Base-by-base conservation (phyloP, 495 filamentous ascomycete species). In the Daldinia decipiens region DNA sequence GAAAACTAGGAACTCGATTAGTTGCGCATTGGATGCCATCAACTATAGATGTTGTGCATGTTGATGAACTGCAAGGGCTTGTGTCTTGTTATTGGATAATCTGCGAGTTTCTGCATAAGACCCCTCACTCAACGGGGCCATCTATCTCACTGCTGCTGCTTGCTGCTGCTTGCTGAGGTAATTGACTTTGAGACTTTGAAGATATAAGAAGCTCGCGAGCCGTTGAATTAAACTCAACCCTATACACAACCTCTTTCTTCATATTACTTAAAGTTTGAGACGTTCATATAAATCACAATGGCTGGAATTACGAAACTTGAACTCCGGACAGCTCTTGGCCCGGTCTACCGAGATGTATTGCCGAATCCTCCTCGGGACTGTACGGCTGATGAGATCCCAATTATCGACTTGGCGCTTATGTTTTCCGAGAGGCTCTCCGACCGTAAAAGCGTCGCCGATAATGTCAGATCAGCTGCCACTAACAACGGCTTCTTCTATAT, bases 401-500 rank as follows among this genome's bases (percentile, higher is more conserved):
- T 88, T 29, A 84, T 87, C 56, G 85, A 88, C 64, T 74, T 87
- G 4, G 56, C 74, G 1, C 64, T 67, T n/a, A 78, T 87, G 45
- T 78, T 82, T 64, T 79, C 78, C 0, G 69, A 77, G 21, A 70
- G 74, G 1, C 43, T 81, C 0, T 70, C 79, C 39, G 79, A 79
- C 24, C 78, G 82, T 0, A 79, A 81, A 63, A 57, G 50, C 31
- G 70, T 87, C 4, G 84, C 82, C 8, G 54, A 73, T 0, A 74
- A 76, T 26, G 77, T 87, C 47, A 77, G 74, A 65, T 70, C 65
- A 4, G 84, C 84, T 5, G 81, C 82, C 21, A 77, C 83, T 15
- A 84, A 80, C 50, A 85, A 77, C 0, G 86, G 85, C 0, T 87
- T 87, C 74, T 87, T 87, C 72, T 87, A 87, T 62, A 76, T 86